Conservation (phyloP, 1,139 yeast species). For the Zygosaccharomyces pseudobailii region DNA sequence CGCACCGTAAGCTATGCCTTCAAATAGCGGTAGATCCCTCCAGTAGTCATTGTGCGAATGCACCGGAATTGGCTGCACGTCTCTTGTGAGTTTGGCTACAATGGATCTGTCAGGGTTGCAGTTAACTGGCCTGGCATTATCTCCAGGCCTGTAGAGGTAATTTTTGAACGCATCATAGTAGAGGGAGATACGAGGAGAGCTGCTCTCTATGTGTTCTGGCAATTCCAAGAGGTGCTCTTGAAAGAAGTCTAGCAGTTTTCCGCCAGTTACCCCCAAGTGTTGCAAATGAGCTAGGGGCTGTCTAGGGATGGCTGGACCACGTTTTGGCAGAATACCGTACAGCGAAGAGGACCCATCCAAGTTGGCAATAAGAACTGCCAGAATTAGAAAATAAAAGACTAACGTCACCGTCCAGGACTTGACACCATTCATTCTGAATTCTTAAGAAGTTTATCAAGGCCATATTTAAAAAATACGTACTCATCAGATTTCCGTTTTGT, state of each 20-base stretch:
- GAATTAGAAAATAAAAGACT: constrained; percentile 5
- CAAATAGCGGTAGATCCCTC: constrained; percentile 57
- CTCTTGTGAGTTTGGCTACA: constrained; percentile 40
- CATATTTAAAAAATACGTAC: background rate
- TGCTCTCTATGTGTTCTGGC: background rate
- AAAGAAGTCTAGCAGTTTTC: constrained; percentile 7
- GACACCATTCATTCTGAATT: constrained; percentile 1
- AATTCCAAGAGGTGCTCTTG: constrained; percentile 5
- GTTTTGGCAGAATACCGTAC: constrained; percentile 4
- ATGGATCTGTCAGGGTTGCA: constrained; percentile 17
- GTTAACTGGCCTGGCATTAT: background rate
- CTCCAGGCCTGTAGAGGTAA: constrained; percentile 5
- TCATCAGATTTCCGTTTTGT: background rate
- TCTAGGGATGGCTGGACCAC: background rate
- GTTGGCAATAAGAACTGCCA: constrained; percentile 8
- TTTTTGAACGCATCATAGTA: constrained; percentile 15
- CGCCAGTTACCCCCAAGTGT: constrained; percentile 9
- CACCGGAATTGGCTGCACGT: constrained; percentile 43
- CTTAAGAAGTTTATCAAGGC: background rate
- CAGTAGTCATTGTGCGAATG: constrained; percentile 80
- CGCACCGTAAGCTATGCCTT: constrained; percentile 56
- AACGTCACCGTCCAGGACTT: constrained; percentile 9
- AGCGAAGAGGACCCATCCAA: constrained; percentile 2
- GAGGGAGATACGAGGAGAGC: constrained; percentile 8
- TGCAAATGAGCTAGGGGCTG: background rate